Evolutionary conservation across 805 yeast genomes (phyloP), one percentile per base, ranked within the genome.

Genomic region (Yamadazyma philogaea): DNA sequence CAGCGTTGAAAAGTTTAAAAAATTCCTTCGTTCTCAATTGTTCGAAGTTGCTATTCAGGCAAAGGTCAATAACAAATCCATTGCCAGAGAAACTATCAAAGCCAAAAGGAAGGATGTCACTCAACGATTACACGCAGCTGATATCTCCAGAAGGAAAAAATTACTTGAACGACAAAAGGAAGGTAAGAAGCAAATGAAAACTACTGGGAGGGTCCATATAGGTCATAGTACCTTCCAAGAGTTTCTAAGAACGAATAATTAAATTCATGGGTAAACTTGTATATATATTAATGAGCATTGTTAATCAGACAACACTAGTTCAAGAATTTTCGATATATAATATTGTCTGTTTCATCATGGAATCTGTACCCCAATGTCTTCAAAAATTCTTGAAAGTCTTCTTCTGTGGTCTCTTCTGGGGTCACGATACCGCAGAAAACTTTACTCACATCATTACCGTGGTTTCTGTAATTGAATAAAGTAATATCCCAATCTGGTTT

Each of bases 11-110:
- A 76, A 84, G 54, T 85, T 91, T 63, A 88, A 86, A 52, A 84
- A 85, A 54, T 89, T 77, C 55, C 70, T 91, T 37, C 74, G 81
- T 47, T 82, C 83, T 43, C 97, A 93, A 60, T 77, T 90, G 49
- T 91, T 86, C 56, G 98, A 91, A 61, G 96, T 93, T 20, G 82
- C 89, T 11, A 86, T 91, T 42, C 99, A 91, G 59, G 96, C 98
- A 3, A 76, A 78, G 51, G 90, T 91, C 11, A 84, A 83, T 45
- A 79, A 77, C 53, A 82, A 83, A 56, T 81, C 89, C 19, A 72
- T 91, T 7, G 96, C 98, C 1, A 71, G 99, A 48, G 96, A 91
- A 56, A 90, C 97, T 0, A 86, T 93, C 49, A 87, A 87, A 60
- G 98, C 98, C 5, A 79, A 87, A 58, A 72, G 96, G 46, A 91